phyloP scores from a whole-genome alignment of 139 green algal genomes.

The Klebsormidium nitens region DNA sequence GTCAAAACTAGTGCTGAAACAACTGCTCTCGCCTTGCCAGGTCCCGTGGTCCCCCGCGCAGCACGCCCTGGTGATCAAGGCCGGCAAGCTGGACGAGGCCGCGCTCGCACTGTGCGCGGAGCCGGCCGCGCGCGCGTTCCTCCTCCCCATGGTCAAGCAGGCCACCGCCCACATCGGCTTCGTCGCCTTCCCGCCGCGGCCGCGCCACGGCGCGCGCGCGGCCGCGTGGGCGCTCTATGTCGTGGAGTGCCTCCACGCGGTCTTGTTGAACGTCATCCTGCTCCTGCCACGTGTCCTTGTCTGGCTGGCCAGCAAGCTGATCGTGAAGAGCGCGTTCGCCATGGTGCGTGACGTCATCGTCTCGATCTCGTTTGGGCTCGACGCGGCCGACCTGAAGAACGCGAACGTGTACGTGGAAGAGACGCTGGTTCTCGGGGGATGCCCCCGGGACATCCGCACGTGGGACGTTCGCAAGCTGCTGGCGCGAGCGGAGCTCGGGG shows the following conservation, averaged over 20 bases:
- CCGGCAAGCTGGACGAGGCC: conserved; percentile 23
- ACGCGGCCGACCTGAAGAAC: conserved; percentile 1
- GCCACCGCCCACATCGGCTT: not conserved
- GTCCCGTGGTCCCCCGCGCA: conserved; percentile 7
- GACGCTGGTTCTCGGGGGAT: conserved; percentile 7
- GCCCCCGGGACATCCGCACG: no score
- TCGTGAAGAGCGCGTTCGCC: not conserved
- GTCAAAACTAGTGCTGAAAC: no score
- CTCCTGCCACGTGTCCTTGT: not conserved
- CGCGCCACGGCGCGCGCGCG: not conserved
- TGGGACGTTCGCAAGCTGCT: no score
- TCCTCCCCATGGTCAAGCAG: conserved; percentile 8
- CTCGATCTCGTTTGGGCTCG: conserved; percentile 7
- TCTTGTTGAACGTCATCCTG: conserved; percentile 8
- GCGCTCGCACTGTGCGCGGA: conserved; percentile 17
- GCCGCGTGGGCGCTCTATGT: not conserved
- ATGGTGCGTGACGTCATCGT: conserved; percentile 6
- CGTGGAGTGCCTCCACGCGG: not conserved
- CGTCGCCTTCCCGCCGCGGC: not conserved
- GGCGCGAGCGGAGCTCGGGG: no score
- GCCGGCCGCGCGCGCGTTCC: conserved; percentile 2
- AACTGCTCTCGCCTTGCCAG: no score
- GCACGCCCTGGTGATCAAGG: conserved; percentile 20
- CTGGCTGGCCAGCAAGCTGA: not conserved
- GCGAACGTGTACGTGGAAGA: conserved; percentile 22